These are phyloP conservation scores for Paramecium tetraurelia DNA, from an alignment of 73 alveolate genomes.

Conservation along the genomic window DNA sequence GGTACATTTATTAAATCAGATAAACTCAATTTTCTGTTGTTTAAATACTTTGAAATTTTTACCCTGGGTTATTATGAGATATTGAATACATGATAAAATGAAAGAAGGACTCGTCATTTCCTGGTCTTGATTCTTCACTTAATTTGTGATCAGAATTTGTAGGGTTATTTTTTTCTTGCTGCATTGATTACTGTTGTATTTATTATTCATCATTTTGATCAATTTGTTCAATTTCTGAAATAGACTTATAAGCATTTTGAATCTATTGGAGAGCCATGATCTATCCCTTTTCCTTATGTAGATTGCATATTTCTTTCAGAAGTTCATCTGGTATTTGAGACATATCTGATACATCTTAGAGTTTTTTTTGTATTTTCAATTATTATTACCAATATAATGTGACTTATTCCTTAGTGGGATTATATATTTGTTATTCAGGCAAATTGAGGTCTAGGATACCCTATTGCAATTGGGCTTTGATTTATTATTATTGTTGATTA, in stretches of 20 bases:
- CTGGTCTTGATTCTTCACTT: conserved; percentile 5
- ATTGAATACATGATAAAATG: conserved; percentile 27
- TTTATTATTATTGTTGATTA: background rate
- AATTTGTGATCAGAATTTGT: background rate
- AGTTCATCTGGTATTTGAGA: background rate
- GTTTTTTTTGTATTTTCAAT: background rate
- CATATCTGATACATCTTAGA: background rate
- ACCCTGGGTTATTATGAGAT: background rate
- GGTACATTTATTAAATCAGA: conserved; percentile 5
- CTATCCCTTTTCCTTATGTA: background rate
- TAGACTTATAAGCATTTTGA: background rate
- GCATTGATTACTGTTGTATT: background rate
- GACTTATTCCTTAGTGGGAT: background rate
- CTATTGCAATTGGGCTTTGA: background rate
- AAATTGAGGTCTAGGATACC: background rate
- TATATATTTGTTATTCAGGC: background rate
- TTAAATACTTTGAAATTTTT: background rate
- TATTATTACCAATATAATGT: background rate
- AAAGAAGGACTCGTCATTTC: conserved; percentile 31
- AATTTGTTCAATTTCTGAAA: background rate
- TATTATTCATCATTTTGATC: background rate
- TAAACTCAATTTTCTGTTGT: background rate
- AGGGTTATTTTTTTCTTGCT: background rate
- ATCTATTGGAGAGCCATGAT: background rate
- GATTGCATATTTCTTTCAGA: background rate